phyloP scores from a whole-genome alignment of 495 filamentous ascomycete genomes.

The Penicillium maclennaniae region DNA sequence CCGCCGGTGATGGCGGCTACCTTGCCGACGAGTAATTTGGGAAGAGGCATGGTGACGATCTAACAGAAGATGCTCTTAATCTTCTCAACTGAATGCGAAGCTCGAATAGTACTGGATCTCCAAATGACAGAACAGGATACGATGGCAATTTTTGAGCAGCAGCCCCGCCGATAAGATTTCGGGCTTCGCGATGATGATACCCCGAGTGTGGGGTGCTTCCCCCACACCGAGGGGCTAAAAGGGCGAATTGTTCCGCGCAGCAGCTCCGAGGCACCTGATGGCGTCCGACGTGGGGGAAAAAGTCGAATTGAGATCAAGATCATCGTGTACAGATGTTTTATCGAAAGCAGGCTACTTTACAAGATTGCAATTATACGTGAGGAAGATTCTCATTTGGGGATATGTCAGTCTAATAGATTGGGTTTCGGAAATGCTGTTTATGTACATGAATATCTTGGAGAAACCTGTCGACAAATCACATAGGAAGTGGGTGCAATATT shows the following conservation, averaged over 20 bases:
- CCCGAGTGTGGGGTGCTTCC: constrained; percentile 26
- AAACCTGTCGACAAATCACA: constrained; percentile 1
- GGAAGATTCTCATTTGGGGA: constrained; percentile 6
- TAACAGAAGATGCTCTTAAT: too few species aligned
- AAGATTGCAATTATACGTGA: background rate
- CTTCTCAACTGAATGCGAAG: background rate
- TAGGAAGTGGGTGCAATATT: background rate
- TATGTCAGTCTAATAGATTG: constrained; percentile 17
- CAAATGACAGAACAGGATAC: background rate
- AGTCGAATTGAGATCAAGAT: background rate
- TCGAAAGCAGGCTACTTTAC: constrained; percentile 1
- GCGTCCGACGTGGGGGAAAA: background rate
- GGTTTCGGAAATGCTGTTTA: constrained; percentile 11
- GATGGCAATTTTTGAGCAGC: background rate
- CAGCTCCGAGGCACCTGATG: background rate
- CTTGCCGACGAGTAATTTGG: constrained; percentile 58
- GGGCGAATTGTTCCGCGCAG: background rate
- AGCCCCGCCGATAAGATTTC: constrained; percentile 21
- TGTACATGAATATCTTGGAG: constrained; percentile 15
- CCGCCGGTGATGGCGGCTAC: constrained; percentile 67
- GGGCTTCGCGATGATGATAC: constrained; percentile 32
- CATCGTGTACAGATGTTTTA: background rate
- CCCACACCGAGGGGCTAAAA: constrained; percentile 14
- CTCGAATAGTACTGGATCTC: background rate
- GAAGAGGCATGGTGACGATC: constrained; percentile 27